These are phyloP conservation scores for Xylariomycetidae sp. DNA, from an alignment of 2,329 filamentous ascomycete species.

Conservation along the genomic window DNA sequence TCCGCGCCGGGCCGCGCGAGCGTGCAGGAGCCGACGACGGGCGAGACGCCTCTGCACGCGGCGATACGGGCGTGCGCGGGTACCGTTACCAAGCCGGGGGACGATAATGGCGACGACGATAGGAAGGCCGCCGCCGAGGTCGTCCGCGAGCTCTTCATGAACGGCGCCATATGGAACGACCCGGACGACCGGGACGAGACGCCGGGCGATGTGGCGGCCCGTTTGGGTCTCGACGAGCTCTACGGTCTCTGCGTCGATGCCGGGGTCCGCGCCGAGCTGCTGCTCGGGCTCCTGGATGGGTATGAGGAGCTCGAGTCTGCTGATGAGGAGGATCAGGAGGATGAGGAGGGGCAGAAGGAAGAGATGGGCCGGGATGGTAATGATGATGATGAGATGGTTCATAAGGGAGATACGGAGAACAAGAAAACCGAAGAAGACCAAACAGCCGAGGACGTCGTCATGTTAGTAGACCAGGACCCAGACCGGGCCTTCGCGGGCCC, in stretches of 20 bases:
- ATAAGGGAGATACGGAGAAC: constrained; percentile 7
- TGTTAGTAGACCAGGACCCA: constrained; percentile 19
- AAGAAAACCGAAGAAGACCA: constrained; percentile 19
- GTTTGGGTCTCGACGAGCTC: constrained; percentile 62
- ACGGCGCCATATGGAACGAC: constrained; percentile 97
- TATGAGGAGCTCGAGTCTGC: constrained; percentile 69
- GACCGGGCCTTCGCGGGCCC: constrained; percentile 26
- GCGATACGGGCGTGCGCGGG: constrained; percentile 73
- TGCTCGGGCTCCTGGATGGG: constrained; percentile 76
- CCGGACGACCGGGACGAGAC: constrained; percentile 83
- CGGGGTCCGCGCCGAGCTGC: constrained; percentile 82
- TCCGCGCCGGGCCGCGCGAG: constrained; percentile 60
- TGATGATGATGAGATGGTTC: constrained; percentile 9
- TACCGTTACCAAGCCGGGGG: constrained; percentile 27
- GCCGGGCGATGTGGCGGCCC: constrained; percentile 77
- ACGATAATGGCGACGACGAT: constrained; percentile 27
- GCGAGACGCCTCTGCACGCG: constrained; percentile 83
- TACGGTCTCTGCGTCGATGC: constrained; percentile 86
- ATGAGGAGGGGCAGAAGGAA: constrained; percentile 42
- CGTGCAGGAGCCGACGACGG: constrained; percentile 78
- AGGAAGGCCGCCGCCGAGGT: constrained; percentile 40
- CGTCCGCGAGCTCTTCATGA: constrained; percentile 72
- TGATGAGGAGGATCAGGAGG: constrained; percentile 42
- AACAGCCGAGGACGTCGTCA: constrained; percentile 18
- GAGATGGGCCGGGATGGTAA: constrained; percentile 23